Evolutionary conservation across 768 basidiomycete genomes (phyloP), one percentile per base, ranked within the genome.

Genomic region (Collybia nuda): DNA sequence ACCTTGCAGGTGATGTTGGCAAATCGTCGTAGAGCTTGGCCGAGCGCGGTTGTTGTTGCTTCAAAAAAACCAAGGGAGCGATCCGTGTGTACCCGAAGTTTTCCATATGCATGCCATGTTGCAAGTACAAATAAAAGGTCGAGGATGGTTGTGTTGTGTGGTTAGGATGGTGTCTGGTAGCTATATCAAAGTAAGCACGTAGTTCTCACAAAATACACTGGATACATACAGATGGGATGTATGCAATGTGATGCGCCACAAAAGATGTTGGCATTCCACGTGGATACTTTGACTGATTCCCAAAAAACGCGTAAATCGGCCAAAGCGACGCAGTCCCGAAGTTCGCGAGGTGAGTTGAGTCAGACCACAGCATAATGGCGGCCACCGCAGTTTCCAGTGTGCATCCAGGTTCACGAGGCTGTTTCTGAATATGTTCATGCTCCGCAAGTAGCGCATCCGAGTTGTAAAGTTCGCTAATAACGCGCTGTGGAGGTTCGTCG

Each of bases 301-400:
- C 71, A 43, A 75, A 62, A 39, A 51, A 70, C 0, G 67, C 35
- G 47, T 78, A 79, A 0, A 73, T 45, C 2, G 74, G 75, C 74
- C 72, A 77, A 6, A 73, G 56, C 0, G 58, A 56, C 0, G 68
- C 63, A 23, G 47, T 60, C 0, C 73, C 71, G 52, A 75, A 75
- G 4, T 60, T 56, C 0, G 68, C 51, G 7, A 73, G 60, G 48
- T 70, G 68, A 0, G 69, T 75, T 0, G 63, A 62, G 51, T 72
- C 70, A 2, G 68, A 73, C 55, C 62, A 70, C 14, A 68, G 53
- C 56, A 68, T 66, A 1, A 68, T 51, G 2, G 57, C 56, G 1
- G 59, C 62, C 53, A 73, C 49, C 7, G 62, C 59, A 3, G 46
- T 46, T 40, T 68, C 63, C 1, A 66, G 53, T 15, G 53, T 44